Percentiles rank a stretch among this genome's conserved stretches.
phyloP scores from a whole-genome alignment of 805 yeast species.

The Candida qinlingensis region DNA sequence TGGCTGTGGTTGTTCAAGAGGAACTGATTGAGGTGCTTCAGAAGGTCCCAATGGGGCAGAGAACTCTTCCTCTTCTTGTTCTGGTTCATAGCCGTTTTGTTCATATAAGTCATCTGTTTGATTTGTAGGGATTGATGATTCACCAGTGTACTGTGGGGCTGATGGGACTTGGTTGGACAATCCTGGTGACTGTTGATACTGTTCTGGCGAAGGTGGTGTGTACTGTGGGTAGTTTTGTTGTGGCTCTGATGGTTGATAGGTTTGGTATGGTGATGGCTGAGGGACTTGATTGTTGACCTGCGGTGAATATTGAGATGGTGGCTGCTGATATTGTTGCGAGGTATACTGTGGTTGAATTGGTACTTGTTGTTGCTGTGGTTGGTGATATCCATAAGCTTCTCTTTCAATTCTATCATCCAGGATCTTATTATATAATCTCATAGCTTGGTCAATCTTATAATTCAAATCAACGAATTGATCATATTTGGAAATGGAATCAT shows the following conservation, averaged over 20 bases:
- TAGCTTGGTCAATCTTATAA: conserved; percentile 69
- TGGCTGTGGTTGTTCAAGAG: conserved; percentile 4
- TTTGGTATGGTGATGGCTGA: conserved; percentile 5
- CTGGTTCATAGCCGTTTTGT: conserved; percentile 15
- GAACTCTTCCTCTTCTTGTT: background rate
- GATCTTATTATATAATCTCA: conserved; percentile 69
- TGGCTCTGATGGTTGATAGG: conserved; percentile 2
- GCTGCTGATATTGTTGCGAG: conserved; percentile 5
- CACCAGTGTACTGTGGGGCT: background rate
- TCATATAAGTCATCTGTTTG: conserved; percentile 7
- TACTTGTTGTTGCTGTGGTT: background rate
- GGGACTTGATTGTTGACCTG: conserved; percentile 2
- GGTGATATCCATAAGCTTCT: conserved; percentile 19
- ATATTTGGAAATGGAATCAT: conserved; percentile 53
- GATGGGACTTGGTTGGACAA: background rate
- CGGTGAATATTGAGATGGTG: conserved; percentile 1
- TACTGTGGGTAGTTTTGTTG: conserved; percentile 10
- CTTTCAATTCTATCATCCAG: conserved; percentile 51
- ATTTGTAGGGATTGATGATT: background rate
- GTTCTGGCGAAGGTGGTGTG: conserved; percentile 4
- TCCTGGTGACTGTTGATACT: background rate
- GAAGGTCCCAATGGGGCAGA: conserved; percentile 1
- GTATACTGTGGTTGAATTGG: conserved; percentile 6
- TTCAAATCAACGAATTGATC: conserved; percentile 68
- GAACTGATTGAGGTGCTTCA: conserved; percentile 3